phyloP scores from a whole-genome alignment of 108 stramenopile species.

The Skeletonema grethae region DNA sequence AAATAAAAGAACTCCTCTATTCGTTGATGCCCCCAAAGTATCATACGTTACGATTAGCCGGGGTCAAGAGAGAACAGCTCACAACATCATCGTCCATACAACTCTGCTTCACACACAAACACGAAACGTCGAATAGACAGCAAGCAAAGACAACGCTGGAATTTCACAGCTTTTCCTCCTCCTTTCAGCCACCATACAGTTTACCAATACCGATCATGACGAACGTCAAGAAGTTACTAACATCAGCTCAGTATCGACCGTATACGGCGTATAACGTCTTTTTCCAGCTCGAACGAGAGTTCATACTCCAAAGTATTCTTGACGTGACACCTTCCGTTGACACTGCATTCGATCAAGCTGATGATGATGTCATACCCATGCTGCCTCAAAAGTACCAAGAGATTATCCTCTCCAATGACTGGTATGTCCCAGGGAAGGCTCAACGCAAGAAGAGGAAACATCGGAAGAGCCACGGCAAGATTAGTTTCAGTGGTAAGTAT shows the following conservation, averaged over 20 bases:
- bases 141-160: not conserved
- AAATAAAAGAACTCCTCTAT: not conserved
- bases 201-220: not conserved
- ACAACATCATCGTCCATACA: not conserved
- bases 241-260: conserved; percentile 10
- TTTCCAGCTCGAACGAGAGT: conserved; percentile 43
- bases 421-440: conserved; percentile 18
- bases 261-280: conserved; percentile 40
- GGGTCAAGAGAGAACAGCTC: not conserved
- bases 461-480: conserved; percentile 58
- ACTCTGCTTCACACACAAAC: not conserved
- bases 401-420: conserved; percentile 19
- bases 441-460: conserved; percentile 20
- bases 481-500: conserved; percentile 34
- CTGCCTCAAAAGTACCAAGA: conserved; percentile 23
- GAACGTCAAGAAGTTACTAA: not conserved
- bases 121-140: not conserved
- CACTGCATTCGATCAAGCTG: conserved; percentile 12
- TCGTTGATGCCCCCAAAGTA: not conserved
- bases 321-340: conserved; percentile 10
- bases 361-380: conserved; percentile 17
- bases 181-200: not conserved
- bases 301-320: conserved; percentile 30
- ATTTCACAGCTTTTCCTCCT: not conserved
- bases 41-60: not conserved